Conservation (phyloP, 768 basidiomycete genomes). For the Lanmaoa rubissima region DNA sequence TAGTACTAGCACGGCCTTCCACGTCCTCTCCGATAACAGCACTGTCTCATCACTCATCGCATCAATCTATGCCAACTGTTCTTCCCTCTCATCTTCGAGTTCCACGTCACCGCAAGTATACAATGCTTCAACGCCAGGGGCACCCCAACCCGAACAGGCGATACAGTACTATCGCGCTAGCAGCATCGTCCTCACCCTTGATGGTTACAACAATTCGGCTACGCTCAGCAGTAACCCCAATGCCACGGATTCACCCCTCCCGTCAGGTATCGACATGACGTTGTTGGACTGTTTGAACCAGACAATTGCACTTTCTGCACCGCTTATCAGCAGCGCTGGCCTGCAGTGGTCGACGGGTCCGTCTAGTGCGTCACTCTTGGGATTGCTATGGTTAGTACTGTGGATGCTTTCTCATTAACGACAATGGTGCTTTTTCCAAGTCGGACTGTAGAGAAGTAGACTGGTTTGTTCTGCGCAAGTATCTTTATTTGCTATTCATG, state of each 20-base stretch:
- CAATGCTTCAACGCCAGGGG: slow-evolving; percentile 28
- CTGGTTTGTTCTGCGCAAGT: neutral
- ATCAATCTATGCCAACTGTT: slow-evolving; percentile 45
- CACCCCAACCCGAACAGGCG: slow-evolving; percentile 48
- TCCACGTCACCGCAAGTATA: slow-evolving; percentile 33
- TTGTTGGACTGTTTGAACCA: slow-evolving; percentile 58
- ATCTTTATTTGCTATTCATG: neutral
- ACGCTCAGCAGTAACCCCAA: slow-evolving; percentile 41
- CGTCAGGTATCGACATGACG: slow-evolving; percentile 45
- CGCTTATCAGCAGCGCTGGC: slow-evolving; percentile 47
- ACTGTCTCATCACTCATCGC: slow-evolving; percentile 44
- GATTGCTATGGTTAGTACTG: slow-evolving; percentile 17
- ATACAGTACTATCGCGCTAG: slow-evolving; percentile 72
- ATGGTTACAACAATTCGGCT: slow-evolving; percentile 66
- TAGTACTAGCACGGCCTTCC: slow-evolving; percentile 40
- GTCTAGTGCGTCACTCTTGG: slow-evolving; percentile 8
- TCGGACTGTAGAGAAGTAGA: neutral
- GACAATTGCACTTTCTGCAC: slow-evolving; percentile 59
- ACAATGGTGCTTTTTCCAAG: too few relatives aligned
- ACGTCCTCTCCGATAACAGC: slow-evolving; percentile 47
- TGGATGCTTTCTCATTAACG: slow-evolving; percentile 7
- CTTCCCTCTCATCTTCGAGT: slow-evolving; percentile 34
- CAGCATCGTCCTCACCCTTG: slow-evolving; percentile 57
- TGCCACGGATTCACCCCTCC: slow-evolving; percentile 48
- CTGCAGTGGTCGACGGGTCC: slow-evolving; percentile 6